A percentile compares a stretch with the other conserved stretches of the same genome.
Evolutionary conservation across 768 basidiomycete species (phyloP).

Genomic region (Amanita brunnescens): DNA sequence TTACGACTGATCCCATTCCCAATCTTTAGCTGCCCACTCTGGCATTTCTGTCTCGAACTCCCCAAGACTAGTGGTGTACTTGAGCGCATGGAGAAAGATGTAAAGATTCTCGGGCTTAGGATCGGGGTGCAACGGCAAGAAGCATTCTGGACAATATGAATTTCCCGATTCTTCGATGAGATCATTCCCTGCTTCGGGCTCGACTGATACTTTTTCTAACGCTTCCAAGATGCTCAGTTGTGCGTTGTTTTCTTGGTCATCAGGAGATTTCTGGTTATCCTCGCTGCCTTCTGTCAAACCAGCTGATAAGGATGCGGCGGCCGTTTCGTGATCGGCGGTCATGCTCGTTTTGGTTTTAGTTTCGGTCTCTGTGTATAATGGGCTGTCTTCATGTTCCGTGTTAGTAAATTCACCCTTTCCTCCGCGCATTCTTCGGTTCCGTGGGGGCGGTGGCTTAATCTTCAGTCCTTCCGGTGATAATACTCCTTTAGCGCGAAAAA

Average conservation of each 20-base stretch:
- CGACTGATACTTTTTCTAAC: conserved; percentile 29
- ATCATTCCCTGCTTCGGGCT: conserved; percentile 11
- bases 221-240: conserved; percentile 46
- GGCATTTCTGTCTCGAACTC: conserved; percentile 82
- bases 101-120: conserved; percentile 87
- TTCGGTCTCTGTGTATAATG: not conserved
- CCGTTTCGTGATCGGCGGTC: not conserved
- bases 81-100: conserved; percentile 90
- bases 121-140: conserved; percentile 87
- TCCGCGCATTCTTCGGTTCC: conserved; percentile 51
- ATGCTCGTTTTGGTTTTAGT: not conserved
- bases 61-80: conserved; percentile 79
- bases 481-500: conserved; percentile 67
- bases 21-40: conserved; percentile 75
- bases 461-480: conserved; percentile 36
- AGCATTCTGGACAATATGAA: conserved; percentile 84
- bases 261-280: not conserved
- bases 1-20: conserved; percentile 47
- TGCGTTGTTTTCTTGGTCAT: conserved; percentile 11
- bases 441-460: conserved; percentile 47
- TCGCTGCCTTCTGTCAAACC: not conserved
- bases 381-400: not conserved
- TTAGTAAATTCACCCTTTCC: conserved; percentile 38
- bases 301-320: not conserved
- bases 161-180: conserved; percentile 28